These are phyloP conservation scores for Nigrospora oryzae DNA, from an alignment of 2,329 filamentous ascomycete genomes.

Conservation along the genomic window DNA sequence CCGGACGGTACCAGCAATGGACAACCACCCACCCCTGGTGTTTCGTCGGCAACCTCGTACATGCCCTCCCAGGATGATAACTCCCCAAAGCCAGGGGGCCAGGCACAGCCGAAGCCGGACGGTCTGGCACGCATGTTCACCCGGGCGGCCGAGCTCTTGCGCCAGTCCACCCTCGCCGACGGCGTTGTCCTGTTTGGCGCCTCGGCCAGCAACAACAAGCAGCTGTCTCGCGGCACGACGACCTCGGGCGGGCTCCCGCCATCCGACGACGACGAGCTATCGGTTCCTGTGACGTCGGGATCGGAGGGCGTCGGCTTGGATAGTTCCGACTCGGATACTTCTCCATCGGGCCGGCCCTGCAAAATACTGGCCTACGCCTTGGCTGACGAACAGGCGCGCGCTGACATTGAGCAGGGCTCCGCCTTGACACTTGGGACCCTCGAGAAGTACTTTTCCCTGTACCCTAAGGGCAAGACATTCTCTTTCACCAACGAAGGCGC, in stretches of 20 bases:
- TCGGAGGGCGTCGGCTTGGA: constrained; percentile 14
- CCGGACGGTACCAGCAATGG: too few species aligned
- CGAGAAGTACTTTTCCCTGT: constrained; percentile 20
- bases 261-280: background rate
- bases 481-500: constrained; percentile 19
- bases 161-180: constrained; percentile 20
- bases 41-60: too few species aligned
- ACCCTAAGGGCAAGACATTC: constrained; percentile 19
- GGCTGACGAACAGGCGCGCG: constrained; percentile 12
- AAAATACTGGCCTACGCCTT: constrained; percentile 19
- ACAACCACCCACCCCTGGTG: too few species aligned
- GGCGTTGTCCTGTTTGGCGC: constrained; percentile 21
- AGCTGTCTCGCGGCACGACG: constrained; percentile 6
- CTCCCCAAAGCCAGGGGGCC: background rate
- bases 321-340: constrained; percentile 20
- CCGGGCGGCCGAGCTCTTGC: constrained; percentile 18
- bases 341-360: constrained; percentile 16
- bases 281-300: background rate
- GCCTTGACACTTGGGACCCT: constrained; percentile 18
- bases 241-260: background rate
- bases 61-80: background rate
- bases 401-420: constrained; percentile 16
- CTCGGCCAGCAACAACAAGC: constrained; percentile 14
- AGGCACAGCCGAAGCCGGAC: background rate
- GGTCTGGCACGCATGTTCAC: constrained; percentile 6